phyloP scores from a whole-genome alignment of 805 yeast genomes.

The Candida saitoana region DNA sequence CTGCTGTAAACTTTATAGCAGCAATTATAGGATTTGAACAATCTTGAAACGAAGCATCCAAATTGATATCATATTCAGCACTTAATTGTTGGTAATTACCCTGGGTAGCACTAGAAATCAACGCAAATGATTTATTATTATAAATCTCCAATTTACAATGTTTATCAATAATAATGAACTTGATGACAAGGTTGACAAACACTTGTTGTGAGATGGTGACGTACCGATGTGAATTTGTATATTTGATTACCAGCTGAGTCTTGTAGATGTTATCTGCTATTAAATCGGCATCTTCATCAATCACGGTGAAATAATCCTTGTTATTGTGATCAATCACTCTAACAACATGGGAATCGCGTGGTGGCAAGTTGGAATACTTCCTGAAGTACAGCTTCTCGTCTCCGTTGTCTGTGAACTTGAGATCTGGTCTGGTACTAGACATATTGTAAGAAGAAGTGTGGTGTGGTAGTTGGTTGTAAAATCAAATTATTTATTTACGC shows the following conservation, averaged over 20 bases:
- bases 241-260: slow-evolving; percentile 76
- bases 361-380: slow-evolving; percentile 46
- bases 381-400: slow-evolving; percentile 42
- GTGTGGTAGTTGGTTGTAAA: background rate
- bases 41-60: slow-evolving; percentile 60
- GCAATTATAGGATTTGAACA: slow-evolving; percentile 40
- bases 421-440: slow-evolving; percentile 15
- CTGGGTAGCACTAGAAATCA: slow-evolving; percentile 69
- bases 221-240: slow-evolving; percentile 48
- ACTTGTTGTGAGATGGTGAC: slow-evolving; percentile 78
- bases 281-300: slow-evolving; percentile 70
- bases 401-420: slow-evolving; percentile 36
- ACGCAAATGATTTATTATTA: slow-evolving; percentile 55
- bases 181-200: slow-evolving; percentile 56
- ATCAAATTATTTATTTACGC: background rate
- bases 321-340: slow-evolving; percentile 69
- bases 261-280: slow-evolving; percentile 84
- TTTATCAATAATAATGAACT: slow-evolving; percentile 61
- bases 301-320: slow-evolving; percentile 73
- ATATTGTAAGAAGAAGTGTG: slow-evolving; percentile 4
- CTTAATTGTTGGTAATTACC: slow-evolving; percentile 69
- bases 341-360: slow-evolving; percentile 44
- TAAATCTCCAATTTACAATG: slow-evolving; percentile 81
- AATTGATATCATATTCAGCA: slow-evolving; percentile 33
- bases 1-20: slow-evolving; percentile 32